A percentile compares a stretch with the other conserved stretches of the same genome.
Evolutionary conservation across 371 early-diverging fungal species (phyloP).

Genomic region (Zancudomyces culisetae): DNA sequence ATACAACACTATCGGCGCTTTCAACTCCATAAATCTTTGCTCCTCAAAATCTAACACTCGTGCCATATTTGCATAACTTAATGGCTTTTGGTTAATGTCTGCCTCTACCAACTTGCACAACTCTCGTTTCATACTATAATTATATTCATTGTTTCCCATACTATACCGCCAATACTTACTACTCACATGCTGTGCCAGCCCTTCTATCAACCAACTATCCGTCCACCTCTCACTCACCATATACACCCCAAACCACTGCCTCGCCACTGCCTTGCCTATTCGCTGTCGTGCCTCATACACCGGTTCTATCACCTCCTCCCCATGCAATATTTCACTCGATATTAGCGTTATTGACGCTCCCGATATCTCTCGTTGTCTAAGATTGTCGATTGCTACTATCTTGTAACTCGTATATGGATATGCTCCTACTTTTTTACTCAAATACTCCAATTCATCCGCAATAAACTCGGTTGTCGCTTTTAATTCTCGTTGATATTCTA

Average conservation of each 20-base stretch:
- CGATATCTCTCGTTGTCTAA: slow-evolving; percentile 37
- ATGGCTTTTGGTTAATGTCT: slow-evolving; percentile 69
- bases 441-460: slow-evolving; percentile 56
- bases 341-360: slow-evolving; percentile 45
- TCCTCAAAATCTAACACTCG: slow-evolving; percentile 47
- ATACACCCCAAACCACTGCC: slow-evolving; percentile 87
- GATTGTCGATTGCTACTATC: slow-evolving; percentile 67
- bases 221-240: slow-evolving; percentile 51
- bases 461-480: slow-evolving; percentile 38
- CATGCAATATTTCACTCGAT: slow-evolving; percentile 49
- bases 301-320: slow-evolving; percentile 66
- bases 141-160: slow-evolving; percentile 76
- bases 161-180: slow-evolving; percentile 51
- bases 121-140: slow-evolving; percentile 66
- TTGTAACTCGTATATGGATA: slow-evolving; percentile 75
- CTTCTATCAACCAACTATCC: slow-evolving; percentile 74
- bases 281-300: slow-evolving; percentile 53
- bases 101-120: slow-evolving; percentile 56
- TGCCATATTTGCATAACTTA: slow-evolving; percentile 44
- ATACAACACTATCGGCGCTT: slow-evolving; percentile 71
- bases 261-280: slow-evolving; percentile 49
- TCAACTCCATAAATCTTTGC: slow-evolving; percentile 56
- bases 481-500: slow-evolving; percentile 31
- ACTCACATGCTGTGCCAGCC: slow-evolving; percentile 54
- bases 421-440: slow-evolving; percentile 65